Evolutionary conservation across 768 basidiomycete species (phyloP).

Genomic region (Tephrocybe sp.): DNA sequence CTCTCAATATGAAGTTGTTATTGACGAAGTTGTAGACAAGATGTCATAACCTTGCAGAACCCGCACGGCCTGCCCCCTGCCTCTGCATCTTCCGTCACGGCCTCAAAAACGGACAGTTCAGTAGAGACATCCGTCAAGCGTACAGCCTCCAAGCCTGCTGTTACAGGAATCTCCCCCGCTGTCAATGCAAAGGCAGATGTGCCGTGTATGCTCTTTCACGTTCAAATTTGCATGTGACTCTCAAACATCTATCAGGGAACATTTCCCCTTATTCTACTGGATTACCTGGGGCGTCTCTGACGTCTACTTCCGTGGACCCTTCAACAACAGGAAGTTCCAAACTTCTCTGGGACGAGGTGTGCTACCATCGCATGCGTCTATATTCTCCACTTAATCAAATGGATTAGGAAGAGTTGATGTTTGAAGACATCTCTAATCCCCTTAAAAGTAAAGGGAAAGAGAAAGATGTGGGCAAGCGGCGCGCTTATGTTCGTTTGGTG

Average conservation of each 20-base stretch:
- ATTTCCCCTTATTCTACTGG: slow-evolving; percentile 90
- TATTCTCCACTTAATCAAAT: neutral
- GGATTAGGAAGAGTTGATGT: slow-evolving; percentile 91
- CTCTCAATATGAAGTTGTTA: slow-evolving; percentile 2
- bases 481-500: slow-evolving; percentile 94
- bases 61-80: slow-evolving; percentile 72
- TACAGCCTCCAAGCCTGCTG: slow-evolving; percentile 27
- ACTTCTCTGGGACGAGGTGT: slow-evolving; percentile 91
- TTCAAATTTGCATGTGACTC: neutral
- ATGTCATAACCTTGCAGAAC: slow-evolving; percentile 93
- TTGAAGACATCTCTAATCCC: slow-evolving; percentile 83
- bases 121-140: neutral
- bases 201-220: slow-evolving; percentile 53
- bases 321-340: slow-evolving; percentile 60
- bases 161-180: slow-evolving; percentile 32
- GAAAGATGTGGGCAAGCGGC: slow-evolving; percentile 85
- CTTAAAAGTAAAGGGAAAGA: slow-evolving; percentile 88
- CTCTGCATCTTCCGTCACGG: slow-evolving; percentile 35
- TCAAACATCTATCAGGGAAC: slow-evolving; percentile 58
- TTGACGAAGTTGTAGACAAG: slow-evolving; percentile 49
- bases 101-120: slow-evolving; percentile 28
- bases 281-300: slow-evolving; percentile 87
- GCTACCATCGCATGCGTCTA: slow-evolving; percentile 6
- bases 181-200: slow-evolving; percentile 52
- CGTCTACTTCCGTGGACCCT: slow-evolving; percentile 87